Base-by-base conservation (phyloP, 2,329 filamentous ascomycete genomes). In the Colletotrichum theobromicola region DNA sequence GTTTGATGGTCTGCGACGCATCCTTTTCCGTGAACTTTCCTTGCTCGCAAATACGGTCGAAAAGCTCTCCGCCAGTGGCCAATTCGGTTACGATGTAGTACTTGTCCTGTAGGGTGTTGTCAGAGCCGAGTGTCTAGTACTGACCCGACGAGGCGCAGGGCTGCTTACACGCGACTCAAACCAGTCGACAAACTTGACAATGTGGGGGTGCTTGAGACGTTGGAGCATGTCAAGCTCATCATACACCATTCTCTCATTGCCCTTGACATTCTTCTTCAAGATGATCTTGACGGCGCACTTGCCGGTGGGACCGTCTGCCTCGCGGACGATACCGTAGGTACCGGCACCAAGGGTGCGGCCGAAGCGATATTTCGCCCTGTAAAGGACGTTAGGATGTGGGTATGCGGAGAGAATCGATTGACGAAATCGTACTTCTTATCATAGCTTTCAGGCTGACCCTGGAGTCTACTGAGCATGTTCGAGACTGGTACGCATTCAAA, bases 21-120 rank as follows among this genome's bases (percentile, higher is more conserved):
- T 99, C 97, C 87, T 98, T 98, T 84, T 99, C 97, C 16, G 97
- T 99, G 86, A 98, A 99, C 83, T 95, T 98, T 80, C 97, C 97
- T 85, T 97, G 94, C 82, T 98, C 96, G 87, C 97, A 99, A 80
- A 99, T 99, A 71, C 97, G 93, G 82, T 99, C 97, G 84, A 99
- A 99, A 77, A 99, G 87, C 87, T 99, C 97, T 83, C 97, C 97
- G 78, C 97, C 97, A 0, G 95, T 98, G 55, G 97, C 97, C 70
- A 99, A 90, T 85, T 99, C 94, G 35, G 97, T 99, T 79, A 99
- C 96, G 79, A 99, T 98, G 85, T 99, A 99, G 88, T 98, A 99
- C 88, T 99, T 99, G 88, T 99, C 97, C 95, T 98, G 61, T 30
- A 66, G 16, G 53, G 30, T 46, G 18, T 55, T 67, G 60, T 61